Evolutionary conservation across 139 green algal genomes (phyloP).

Genomic region (Tetradesmus obliquus): DNA sequence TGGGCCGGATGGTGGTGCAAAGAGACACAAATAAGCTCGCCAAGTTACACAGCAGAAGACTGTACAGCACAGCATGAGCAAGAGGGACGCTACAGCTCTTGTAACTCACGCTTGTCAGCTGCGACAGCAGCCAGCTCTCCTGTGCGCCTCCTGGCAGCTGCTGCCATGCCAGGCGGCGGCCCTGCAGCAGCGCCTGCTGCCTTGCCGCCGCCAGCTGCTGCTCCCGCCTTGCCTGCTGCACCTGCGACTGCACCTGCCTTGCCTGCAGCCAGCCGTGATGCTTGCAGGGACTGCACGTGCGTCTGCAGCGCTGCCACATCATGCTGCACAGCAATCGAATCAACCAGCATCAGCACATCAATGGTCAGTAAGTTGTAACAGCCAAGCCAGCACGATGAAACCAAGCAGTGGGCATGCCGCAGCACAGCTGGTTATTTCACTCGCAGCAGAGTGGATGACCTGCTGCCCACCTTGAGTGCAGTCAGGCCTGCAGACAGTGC

Average conservation of each 20-base stretch:
- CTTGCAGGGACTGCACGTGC: not conserved
- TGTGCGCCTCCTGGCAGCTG: slow-evolving; percentile 30
- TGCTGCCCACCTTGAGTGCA: slow-evolving; percentile 49
- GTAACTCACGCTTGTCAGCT: slow-evolving; percentile 8
- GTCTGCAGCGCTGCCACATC: slow-evolving; percentile 65
- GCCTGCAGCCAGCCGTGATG: not conserved
- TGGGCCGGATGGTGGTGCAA: too few relatives aligned
- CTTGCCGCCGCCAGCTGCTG: not conserved
- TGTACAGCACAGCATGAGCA: too few relatives aligned
- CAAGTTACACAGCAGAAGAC: too few relatives aligned
- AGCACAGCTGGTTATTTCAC: not conserved
- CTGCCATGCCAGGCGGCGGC: slow-evolving; percentile 5
- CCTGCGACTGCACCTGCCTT: not conserved
- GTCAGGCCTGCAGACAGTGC: slow-evolving; percentile 3
- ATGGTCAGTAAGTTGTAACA: not conserved
- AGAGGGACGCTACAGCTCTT: too few relatives aligned
- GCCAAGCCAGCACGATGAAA: not conserved
- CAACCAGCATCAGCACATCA: not conserved
- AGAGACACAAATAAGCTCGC: too few relatives aligned
- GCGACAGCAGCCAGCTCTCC: not conserved
- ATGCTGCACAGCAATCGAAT: slow-evolving; percentile 46
- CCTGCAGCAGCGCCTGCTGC: slow-evolving; percentile 40
- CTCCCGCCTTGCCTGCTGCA: slow-evolving; percentile 26
- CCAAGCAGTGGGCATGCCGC: not conserved
- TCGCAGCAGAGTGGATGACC: not conserved